Percentiles rank a stretch among this genome's conserved stretches.
Evolutionary conservation across 2,329 filamentous ascomycete species (phyloP).

Genomic region (Fusarium ambrosium): DNA sequence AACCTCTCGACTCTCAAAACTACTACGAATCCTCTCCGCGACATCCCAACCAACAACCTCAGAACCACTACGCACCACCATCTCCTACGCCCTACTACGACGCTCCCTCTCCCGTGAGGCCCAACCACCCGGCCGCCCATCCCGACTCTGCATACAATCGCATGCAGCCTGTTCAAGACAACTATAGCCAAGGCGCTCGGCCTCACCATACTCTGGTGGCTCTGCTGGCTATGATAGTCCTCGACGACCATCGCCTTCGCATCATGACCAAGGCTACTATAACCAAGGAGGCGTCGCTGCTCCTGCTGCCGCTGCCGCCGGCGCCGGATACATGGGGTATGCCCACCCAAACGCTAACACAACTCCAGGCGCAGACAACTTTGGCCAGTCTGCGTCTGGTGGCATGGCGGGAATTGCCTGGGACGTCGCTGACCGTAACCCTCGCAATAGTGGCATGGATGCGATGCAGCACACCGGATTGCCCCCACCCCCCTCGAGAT

Average conservation of each 20-base stretch:
- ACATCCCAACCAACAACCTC: constrained; percentile 38
- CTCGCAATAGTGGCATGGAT: constrained; percentile 74
- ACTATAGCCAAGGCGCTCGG: constrained; percentile 29
- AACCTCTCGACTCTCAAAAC: constrained; percentile 50
- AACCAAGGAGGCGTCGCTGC: constrained; percentile 28
- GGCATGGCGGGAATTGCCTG: constrained; percentile 78
- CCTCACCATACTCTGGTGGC: constrained; percentile 36
- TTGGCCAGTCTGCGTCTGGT: constrained; percentile 71
- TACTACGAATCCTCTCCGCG: constrained; percentile 42
- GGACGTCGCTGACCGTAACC: constrained; percentile 73
- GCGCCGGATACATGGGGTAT: constrained; percentile 45
- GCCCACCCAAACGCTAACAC: constrained; percentile 48
- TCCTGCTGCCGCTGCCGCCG: background rate
- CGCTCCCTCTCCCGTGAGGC: constrained; percentile 24
- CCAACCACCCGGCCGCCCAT: constrained; percentile 43
- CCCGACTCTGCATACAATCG: constrained; percentile 44
- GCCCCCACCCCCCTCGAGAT: constrained; percentile 55
- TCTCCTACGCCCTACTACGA: constrained; percentile 47
- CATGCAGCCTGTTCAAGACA: constrained; percentile 36
- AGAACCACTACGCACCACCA: constrained; percentile 41
- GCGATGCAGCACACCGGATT: constrained; percentile 63
- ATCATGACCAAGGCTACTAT: constrained; percentile 42
- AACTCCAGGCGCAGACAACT: constrained; percentile 76
- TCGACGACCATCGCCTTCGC: constrained; percentile 33
- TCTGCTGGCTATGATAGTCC: constrained; percentile 41